A percentile compares a stretch with the other conserved stretches of the same genome.
Conservation (phyloP, 1,284 basidiomycete genomes). For the Sporisorium exsertum region DNA sequence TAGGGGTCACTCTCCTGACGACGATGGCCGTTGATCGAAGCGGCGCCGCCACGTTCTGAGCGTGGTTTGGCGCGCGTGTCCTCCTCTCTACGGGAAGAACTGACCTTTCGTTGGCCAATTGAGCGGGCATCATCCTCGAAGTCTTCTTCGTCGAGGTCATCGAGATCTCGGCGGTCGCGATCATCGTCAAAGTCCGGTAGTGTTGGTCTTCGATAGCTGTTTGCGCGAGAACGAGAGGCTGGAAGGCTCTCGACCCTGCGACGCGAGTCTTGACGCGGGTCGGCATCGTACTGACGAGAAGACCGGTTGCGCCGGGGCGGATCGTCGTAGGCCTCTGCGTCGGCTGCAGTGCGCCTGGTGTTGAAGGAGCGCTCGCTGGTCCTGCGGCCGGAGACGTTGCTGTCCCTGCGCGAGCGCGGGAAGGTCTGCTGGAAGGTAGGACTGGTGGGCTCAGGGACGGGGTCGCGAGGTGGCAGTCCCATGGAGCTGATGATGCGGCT, state of each 20-base stretch:
- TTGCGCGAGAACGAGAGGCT: slow-evolving; percentile 16
- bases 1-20: slow-evolving; percentile 37
- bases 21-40: slow-evolving; percentile 14
- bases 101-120: slow-evolving; percentile 19
- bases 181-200: slow-evolving; percentile 26
- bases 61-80: not conserved
- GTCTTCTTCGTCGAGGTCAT: slow-evolving; percentile 32
- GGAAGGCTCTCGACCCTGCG: slow-evolving; percentile 31
- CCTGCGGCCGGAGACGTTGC: slow-evolving; percentile 13
- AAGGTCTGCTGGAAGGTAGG: slow-evolving; percentile 24
- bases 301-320: slow-evolving; percentile 15
- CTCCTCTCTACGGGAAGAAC: slow-evolving; percentile 8
- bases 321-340: slow-evolving; percentile 12
- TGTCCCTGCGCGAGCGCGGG: slow-evolving; percentile 34
- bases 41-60: slow-evolving; percentile 21
- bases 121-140: slow-evolving; percentile 15
- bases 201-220: slow-evolving; percentile 24
- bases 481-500: slow-evolving; percentile 42
- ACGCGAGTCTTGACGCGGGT: slow-evolving; percentile 18
- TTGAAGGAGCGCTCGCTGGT: slow-evolving; percentile 41
- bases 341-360: slow-evolving; percentile 16
- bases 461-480: slow-evolving; percentile 43
- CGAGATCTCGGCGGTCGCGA: slow-evolving; percentile 23
- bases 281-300: slow-evolving; percentile 18
- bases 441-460: slow-evolving; percentile 30